Evolutionary conservation across 2,329 filamentous ascomycete species (phyloP), one percentile per base, ranked within the genome.

Genomic region (Trichoderma atroviride): DNA sequence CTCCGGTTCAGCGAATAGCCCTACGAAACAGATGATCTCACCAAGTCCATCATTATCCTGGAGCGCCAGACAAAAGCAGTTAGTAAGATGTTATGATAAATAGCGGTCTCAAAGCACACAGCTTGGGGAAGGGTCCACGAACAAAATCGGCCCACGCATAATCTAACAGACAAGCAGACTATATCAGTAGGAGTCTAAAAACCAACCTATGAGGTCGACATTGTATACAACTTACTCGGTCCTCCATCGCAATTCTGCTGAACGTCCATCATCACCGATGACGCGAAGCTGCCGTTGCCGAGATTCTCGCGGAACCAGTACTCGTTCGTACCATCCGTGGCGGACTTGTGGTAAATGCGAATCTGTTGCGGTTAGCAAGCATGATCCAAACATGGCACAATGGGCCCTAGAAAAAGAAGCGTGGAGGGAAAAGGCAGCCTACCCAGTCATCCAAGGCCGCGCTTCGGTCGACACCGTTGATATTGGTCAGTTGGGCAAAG

Each of bases 231-330:
- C 56, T 58, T 58, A 58, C 56, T 58, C 19, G 56, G 56, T 58
- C 56, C 56, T 37, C 56, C 56, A 35, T 58, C 56, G 16, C 56
- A 58, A 37, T 58, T 58, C 11, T 58, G 56, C n/a, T 58, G 56
- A 33, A 58, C 56, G 13, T 58, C 56, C 11, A 58, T 10, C 56
- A 11, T 37, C 31, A 58, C 56, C 33, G 56, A 58, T 16, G 56
- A 7, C 4, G 56, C 56, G 37, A 58, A 58, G 22, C 31, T 58
- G 31, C 56, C 56, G 19, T 35, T 35, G n/a, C 56, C 56, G 56
- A 58, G 56, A 27, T 58, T 58, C 19, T 58, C 56, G 19, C 56
- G 56, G 56, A 58, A 58, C 56, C 56, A 58, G n/a, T 58, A 58
- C 56, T 58, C 56, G 56, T 58, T 58, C 56, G 5, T 58, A 24